These are phyloP conservation scores for Schrenkiella parvula DNA, from an alignment of 345 rosid species.

Conservation along the genomic window DNA sequence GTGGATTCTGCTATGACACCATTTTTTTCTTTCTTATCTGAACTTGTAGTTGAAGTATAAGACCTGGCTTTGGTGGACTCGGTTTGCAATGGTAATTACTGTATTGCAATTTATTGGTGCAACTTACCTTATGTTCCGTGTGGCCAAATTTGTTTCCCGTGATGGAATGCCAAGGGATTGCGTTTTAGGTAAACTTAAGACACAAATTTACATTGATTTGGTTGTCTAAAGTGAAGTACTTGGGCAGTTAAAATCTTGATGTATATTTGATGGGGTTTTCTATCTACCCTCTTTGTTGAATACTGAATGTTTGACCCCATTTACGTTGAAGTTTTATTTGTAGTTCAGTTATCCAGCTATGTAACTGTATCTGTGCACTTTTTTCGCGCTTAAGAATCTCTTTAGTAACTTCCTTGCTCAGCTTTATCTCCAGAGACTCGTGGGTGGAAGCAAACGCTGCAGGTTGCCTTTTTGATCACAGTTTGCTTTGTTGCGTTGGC, in stretches of 20 bases:
- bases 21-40: neutral
- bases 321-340: neutral
- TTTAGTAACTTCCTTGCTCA: conserved; percentile 26
- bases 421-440: conserved; percentile 43
- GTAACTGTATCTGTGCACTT: neutral
- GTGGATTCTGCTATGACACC: neutral
- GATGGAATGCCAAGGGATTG: conserved; percentile 44
- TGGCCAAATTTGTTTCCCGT: conserved; percentile 45
- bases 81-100: conserved; percentile 55
- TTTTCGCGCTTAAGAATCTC: conserved; percentile 17
- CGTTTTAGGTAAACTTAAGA: conserved; percentile 49
- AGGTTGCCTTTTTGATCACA: conserved; percentile 44
- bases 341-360: neutral
- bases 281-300: neutral
- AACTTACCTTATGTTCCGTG: conserved; percentile 50
- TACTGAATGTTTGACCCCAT: neutral
- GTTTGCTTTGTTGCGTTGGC: conserved; percentile 52
- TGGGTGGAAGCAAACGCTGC: conserved; percentile 48
- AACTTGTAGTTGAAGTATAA: conserved; percentile 60
- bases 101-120: conserved; percentile 61
- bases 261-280: neutral
- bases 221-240: neutral
- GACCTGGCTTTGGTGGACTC: conserved; percentile 83
- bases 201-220: conserved; percentile 1
- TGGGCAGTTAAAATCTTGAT: neutral